Evolutionary conservation across 345 rosid genomes (phyloP).

Genomic region (Passiflora organensis): DNA sequence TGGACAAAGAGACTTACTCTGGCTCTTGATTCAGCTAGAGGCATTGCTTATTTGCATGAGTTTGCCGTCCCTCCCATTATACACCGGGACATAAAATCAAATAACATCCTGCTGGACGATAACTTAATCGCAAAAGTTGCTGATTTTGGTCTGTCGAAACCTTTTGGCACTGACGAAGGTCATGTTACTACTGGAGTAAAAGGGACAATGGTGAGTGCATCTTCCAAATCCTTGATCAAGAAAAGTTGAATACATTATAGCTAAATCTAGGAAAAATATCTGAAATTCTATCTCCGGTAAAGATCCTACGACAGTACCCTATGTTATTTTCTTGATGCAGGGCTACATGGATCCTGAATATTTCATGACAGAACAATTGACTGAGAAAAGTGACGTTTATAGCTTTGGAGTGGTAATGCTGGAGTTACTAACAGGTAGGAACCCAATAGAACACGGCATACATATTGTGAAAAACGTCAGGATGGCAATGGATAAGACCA

Average conservation of each 20-base stretch:
- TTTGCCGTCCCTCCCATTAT: conserved; percentile 30
- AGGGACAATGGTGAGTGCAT: conserved; percentile 27
- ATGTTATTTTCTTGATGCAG: conserved; percentile 8
- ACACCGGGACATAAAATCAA: conserved; percentile 31
- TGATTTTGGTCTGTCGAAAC: conserved; percentile 31
- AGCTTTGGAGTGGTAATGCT: conserved; percentile 33
- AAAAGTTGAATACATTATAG: neutral
- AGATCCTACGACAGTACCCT: neutral
- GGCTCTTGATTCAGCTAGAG: conserved; percentile 26
- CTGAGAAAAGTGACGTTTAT: conserved; percentile 33
- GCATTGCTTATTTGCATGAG: conserved; percentile 34
- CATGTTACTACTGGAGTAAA: conserved; percentile 26
- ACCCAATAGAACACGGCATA: conserved; percentile 20
- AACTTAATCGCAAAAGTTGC: conserved; percentile 28
- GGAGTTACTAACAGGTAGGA: conserved; percentile 22
- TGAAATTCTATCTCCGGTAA: neutral
- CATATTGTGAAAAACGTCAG: conserved; percentile 23
- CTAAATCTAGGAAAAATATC: neutral
- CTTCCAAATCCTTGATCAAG: neutral
- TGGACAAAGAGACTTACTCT: conserved; percentile 25
- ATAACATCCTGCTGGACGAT: conserved; percentile 26
- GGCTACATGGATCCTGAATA: conserved; percentile 36
- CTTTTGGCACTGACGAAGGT: conserved; percentile 12
- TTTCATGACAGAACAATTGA: conserved; percentile 23
- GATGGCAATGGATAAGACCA: conserved; percentile 9